These are phyloP conservation scores for Mortierella sp. DNA, from an alignment of 371 early-diverging fungal species.

Conservation along the genomic window DNA sequence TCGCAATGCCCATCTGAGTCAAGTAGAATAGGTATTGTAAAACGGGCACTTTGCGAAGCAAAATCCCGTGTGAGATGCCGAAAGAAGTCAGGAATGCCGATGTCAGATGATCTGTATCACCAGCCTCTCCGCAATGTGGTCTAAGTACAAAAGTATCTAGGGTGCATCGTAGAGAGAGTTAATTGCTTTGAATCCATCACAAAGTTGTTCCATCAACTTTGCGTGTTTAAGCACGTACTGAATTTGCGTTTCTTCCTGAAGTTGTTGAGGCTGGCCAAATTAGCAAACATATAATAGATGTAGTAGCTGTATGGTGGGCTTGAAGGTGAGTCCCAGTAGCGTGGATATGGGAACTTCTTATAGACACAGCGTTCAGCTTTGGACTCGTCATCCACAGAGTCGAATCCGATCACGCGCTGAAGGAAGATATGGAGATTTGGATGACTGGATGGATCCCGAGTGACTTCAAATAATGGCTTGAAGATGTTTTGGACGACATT, in stretches of 20 bases:
- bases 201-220: not conserved
- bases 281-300: conserved; percentile 95
- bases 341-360: conserved; percentile 90
- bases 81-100: conserved; percentile 93
- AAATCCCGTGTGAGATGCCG: conserved; percentile 96
- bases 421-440: conserved; percentile 95
- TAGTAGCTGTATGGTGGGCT: conserved; percentile 99
- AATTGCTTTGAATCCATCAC: not conserved
- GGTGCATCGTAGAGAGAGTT: not conserved
- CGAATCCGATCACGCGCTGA: conserved; percentile 96
- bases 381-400: conserved; percentile 98
- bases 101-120: conserved; percentile 97
- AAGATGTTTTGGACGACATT: conserved; percentile 91
- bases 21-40: conserved; percentile 97
- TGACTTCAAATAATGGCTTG: conserved; percentile 95
- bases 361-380: conserved; percentile 89
- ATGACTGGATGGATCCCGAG: conserved; percentile 84
- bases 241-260: conserved; percentile 87
- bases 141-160: conserved; percentile 93
- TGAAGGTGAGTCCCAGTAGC: conserved; percentile 78
- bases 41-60: conserved; percentile 96
- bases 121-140: conserved; percentile 99
- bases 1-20: conserved; percentile 97
- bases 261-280: conserved; percentile 88
- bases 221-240: conserved; percentile 64